A percentile compares a stretch with the other conserved stretches of the same genome.
Evolutionary conservation across 177 flowering plant species (phyloP).

Genomic region (Vitis hybrid): DNA sequence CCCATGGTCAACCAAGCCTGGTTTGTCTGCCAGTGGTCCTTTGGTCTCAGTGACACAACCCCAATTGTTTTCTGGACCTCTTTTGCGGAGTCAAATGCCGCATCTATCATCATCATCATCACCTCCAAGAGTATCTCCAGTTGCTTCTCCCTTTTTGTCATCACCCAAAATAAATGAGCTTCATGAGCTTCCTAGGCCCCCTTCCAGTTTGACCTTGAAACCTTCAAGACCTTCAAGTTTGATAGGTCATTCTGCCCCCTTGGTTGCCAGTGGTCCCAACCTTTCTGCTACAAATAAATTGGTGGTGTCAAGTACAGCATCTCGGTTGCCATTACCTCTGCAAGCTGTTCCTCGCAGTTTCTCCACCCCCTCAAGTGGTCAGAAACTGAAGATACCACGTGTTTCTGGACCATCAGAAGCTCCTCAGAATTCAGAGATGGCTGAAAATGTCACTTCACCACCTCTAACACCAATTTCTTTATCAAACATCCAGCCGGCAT

Average conservation of each 20-base stretch:
- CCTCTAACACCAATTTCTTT: slow-evolving; percentile 42
- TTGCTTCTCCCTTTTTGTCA: slow-evolving; percentile 55
- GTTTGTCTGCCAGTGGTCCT: slow-evolving; percentile 34
- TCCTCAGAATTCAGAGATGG: slow-evolving; percentile 12
- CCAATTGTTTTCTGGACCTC: slow-evolving; percentile 45
- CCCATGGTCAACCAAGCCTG: slow-evolving; percentile 38
- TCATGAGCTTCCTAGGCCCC: slow-evolving; percentile 96
- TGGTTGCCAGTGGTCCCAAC: slow-evolving; percentile 45
- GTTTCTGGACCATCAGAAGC: slow-evolving; percentile 25
- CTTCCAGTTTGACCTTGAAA: slow-evolving; percentile 28
- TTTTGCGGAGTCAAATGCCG: slow-evolving; percentile 36
- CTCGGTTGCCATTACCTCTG: slow-evolving; percentile 77
- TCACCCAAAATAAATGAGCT: slow-evolving; percentile 89
- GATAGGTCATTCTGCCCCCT: slow-evolving; percentile 67
- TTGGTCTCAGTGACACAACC: slow-evolving; percentile 29
- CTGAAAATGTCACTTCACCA: slow-evolving; percentile 36
- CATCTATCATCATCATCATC: slow-evolving; percentile 35
- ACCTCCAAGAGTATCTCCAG: slow-evolving; percentile 61
- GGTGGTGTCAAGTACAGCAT: slow-evolving; percentile 38
- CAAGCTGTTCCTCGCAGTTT: slow-evolving; percentile 41
- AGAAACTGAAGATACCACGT: slow-evolving; percentile 18
- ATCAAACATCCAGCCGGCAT: slow-evolving; percentile 17
- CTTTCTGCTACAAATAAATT: slow-evolving; percentile 27
- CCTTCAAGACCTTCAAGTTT: slow-evolving; percentile 34
- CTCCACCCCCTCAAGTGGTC: slow-evolving; percentile 49